These are phyloP conservation scores for Mycena metata DNA, from an alignment of 768 basidiomycete genomes.

Conservation along the genomic window DNA sequence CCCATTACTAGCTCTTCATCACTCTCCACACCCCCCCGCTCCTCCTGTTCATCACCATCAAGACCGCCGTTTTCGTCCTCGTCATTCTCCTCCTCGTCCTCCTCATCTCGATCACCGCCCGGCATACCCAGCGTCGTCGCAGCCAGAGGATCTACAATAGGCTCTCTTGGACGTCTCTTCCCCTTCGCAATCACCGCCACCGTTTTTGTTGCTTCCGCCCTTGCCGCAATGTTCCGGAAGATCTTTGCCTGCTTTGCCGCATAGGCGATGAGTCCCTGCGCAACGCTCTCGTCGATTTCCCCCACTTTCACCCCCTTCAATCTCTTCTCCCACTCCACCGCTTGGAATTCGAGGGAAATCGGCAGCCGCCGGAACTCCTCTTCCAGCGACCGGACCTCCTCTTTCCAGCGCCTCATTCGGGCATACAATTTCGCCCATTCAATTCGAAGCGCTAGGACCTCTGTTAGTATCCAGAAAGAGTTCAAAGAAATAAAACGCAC, in stretches of 20 bases:
- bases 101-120: background rate
- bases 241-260: constrained; percentile 1
- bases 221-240: background rate
- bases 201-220: background rate
- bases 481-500: background rate
- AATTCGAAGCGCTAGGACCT: constrained; percentile 22
- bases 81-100: background rate
- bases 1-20: background rate
- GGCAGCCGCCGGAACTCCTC: constrained; percentile 27
- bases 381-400: constrained; percentile 27
- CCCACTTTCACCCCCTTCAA: background rate
- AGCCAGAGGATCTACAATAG: background rate
- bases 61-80: background rate
- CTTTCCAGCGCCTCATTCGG: constrained; percentile 22
- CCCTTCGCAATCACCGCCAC: background rate
- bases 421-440: constrained; percentile 34
- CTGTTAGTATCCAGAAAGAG: too few species aligned
- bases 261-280: background rate
- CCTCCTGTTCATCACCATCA: background rate
- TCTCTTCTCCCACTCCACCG: background rate
- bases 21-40: background rate
- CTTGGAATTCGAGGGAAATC: background rate
- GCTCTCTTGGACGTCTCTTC: background rate
- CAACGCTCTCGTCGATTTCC: background rate
- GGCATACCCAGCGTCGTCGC: background rate